Evolutionary conservation across 2,329 filamentous ascomycete genomes (phyloP).

Genomic region (Trichoderma simmonsii): DNA sequence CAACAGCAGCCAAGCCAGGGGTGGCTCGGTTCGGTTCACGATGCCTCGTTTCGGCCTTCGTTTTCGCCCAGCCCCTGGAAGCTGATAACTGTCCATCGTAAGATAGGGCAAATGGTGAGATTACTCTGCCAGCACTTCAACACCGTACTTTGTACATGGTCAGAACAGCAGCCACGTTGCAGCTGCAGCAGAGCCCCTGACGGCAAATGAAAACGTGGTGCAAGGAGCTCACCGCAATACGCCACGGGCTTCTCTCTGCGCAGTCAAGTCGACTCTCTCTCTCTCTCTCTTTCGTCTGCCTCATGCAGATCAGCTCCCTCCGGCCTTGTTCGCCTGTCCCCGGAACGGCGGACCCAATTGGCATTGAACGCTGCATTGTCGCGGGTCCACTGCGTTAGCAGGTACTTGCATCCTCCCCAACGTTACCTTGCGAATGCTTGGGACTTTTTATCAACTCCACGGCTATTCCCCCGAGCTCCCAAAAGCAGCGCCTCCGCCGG

Average conservation of each 20-base stretch:
- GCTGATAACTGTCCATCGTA: neutral
- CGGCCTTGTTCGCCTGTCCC: neutral
- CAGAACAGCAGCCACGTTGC: slow-evolving; percentile 9
- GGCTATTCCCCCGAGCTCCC: slow-evolving; percentile 5
- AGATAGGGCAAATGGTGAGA: neutral
- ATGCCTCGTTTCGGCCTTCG: slow-evolving; percentile 6
- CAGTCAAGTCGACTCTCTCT: neutral
- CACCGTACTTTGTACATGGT: neutral
- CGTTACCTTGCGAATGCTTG: neutral
- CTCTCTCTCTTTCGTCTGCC: neutral
- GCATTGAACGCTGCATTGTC: neutral
- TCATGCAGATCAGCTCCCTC: neutral
- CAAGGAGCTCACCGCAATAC: slow-evolving; percentile 6
- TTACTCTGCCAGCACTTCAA: neutral
- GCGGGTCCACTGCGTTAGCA: neutral
- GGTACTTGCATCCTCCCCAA: slow-evolving; percentile 10
- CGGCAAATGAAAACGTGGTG: neutral
- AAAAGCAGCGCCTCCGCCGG: slow-evolving; percentile 17
- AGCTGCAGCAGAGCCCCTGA: neutral
- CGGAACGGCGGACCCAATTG: slow-evolving; percentile 5
- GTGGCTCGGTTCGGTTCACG: slow-evolving; percentile 4
- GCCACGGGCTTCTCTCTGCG: neutral
- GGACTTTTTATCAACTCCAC: slow-evolving; percentile 4
- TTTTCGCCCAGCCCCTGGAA: neutral
- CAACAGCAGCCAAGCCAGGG: neutral